Percentiles rank a stretch among this genome's conserved stretches.
Evolutionary conservation across 331 rosid genomes (phyloP).

Genomic region (Malus hybrid): DNA sequence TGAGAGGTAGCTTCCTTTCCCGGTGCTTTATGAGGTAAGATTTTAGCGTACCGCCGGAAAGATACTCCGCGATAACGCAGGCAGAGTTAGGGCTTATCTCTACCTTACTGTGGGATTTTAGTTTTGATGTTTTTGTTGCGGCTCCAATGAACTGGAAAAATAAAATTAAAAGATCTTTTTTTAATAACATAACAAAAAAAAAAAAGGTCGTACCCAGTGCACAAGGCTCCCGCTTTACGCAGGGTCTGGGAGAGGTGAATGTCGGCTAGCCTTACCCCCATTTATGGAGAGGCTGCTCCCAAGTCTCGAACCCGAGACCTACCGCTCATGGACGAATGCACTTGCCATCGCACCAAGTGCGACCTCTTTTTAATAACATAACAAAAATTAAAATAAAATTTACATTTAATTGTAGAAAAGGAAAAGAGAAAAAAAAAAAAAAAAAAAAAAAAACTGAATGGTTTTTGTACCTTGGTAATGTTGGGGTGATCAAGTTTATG

Average conservation of each 20-base stretch:
- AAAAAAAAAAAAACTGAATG: background rate
- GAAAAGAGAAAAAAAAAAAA: background rate
- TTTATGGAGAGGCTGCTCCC: too few species aligned
- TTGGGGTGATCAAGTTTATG: conserved; percentile 15
- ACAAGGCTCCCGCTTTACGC: too few species aligned
- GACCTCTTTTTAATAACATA: background rate
- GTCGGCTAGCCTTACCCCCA: too few species aligned
- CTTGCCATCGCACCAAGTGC: too few species aligned
- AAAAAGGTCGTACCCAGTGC: too few species aligned
- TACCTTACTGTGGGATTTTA: background rate
- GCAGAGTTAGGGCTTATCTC: background rate
- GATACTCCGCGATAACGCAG: background rate
- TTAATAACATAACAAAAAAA: background rate
- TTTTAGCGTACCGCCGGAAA: background rate
- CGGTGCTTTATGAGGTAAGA: background rate
- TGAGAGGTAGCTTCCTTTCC: background rate
- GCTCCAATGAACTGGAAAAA: conserved; percentile 8
- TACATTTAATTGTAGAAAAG: too few species aligned
- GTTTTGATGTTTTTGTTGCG: background rate
- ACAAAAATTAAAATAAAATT: background rate
- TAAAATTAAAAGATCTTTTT: background rate
- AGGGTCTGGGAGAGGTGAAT: too few species aligned
- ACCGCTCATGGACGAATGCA: too few species aligned
- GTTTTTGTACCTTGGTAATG: background rate
- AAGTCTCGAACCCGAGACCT: too few species aligned